phyloP scores from a whole-genome alignment of 2,329 filamentous ascomycete species.

The Gaeumannomyces tritici region DNA sequence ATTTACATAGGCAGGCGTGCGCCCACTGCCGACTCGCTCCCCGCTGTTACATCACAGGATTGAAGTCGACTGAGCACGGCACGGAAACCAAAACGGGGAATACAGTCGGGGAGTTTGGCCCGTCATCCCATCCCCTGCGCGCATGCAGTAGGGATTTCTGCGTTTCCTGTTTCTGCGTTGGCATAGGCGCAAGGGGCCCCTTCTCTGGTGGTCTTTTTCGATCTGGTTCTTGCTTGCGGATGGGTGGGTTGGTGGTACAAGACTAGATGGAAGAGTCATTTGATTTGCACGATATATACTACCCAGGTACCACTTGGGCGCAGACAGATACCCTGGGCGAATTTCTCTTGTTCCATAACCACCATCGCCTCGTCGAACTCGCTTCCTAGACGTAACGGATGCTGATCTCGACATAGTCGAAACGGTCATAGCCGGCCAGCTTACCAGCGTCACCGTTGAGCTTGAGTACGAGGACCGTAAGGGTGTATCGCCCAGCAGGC shows the following conservation, averaged over 20 bases:
- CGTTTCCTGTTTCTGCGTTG: too few relatives aligned
- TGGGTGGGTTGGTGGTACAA: not conserved
- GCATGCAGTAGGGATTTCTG: not conserved
- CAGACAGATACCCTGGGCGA: not conserved
- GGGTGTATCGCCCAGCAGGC: not conserved
- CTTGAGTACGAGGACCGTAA: not conserved
- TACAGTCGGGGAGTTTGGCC: not conserved
- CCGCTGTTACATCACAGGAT: too few relatives aligned
- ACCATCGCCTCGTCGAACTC: too few relatives aligned
- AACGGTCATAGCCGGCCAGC: not conserved
- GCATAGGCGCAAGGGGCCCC: too few relatives aligned
- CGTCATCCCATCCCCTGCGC: not conserved
- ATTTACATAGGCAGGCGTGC: too few relatives aligned
- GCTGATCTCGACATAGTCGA: not conserved
- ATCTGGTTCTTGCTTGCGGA: too few relatives aligned
- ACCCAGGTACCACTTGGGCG: not conserved
- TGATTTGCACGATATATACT: not conserved
- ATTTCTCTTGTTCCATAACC: too few relatives aligned
- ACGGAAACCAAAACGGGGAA: too few relatives aligned
- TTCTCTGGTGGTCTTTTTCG: too few relatives aligned
- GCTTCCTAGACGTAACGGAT: not conserved
- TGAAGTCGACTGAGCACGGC: too few relatives aligned
- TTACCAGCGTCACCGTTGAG: not conserved
- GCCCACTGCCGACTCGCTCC: too few relatives aligned
- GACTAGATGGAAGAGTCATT: not conserved